Conservation (phyloP, 495 filamentous ascomycete species). For the Annulohypoxylon bovei region DNA sequence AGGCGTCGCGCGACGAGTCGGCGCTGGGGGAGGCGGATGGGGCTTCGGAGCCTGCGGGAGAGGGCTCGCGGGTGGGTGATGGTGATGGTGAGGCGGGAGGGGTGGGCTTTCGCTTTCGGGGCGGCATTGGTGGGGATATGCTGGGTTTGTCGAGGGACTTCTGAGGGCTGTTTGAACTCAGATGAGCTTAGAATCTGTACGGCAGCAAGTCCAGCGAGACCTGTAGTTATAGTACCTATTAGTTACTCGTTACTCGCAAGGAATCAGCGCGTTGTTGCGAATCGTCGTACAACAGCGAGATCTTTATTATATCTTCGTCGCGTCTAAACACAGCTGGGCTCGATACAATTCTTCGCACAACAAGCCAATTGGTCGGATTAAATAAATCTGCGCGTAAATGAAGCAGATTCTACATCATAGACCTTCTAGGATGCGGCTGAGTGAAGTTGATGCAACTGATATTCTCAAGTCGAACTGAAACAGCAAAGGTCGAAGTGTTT, state of each 20-base stretch:
- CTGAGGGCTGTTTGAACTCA: background rate
- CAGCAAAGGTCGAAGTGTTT: background rate
- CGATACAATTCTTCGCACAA: background rate
- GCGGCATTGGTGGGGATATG: constrained; percentile 31
- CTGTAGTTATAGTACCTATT: background rate
- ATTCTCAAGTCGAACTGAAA: background rate
- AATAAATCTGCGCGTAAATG: background rate
- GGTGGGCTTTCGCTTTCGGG: constrained; percentile 28
- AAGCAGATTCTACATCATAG: background rate
- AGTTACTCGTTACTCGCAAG: background rate
- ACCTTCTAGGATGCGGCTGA: background rate
- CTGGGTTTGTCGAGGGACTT: background rate
- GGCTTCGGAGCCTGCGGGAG: constrained; percentile 12
- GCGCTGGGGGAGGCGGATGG: constrained; percentile 13
- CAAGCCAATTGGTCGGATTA: background rate
- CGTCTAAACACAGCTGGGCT: constrained; percentile 5
- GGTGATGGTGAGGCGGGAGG: constrained; percentile 3
- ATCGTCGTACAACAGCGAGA: background rate
- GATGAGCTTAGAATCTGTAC: too few relatives aligned
- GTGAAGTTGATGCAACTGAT: background rate
- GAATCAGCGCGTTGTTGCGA: background rate
- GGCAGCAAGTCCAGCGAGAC: background rate
- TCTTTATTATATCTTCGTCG: background rate
- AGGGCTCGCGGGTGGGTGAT: constrained; percentile 10
- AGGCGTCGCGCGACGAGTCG: constrained; percentile 11